phyloP scores from a whole-genome alignment of 1,284 basidiomycete species.

The Ceratobasidium sp. region DNA sequence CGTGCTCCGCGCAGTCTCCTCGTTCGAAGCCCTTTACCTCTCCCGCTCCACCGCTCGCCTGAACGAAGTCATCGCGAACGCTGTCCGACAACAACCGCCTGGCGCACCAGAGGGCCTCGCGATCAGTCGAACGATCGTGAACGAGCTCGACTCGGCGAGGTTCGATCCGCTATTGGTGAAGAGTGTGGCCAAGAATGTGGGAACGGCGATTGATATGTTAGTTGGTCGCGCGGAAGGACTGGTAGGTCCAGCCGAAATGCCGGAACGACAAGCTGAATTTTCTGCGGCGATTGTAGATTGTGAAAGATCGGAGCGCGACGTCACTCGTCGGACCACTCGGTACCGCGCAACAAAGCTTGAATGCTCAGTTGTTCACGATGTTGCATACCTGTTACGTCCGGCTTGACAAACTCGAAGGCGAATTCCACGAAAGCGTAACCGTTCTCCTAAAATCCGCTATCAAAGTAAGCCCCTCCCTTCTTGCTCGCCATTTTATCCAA shows the following conservation, averaged over 20 bases:
- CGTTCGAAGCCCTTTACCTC: conserved; percentile 87
- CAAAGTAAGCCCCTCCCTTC: conserved; percentile 61
- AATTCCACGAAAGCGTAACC: conserved; percentile 76
- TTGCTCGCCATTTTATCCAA: not conserved
- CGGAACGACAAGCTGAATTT: not conserved
- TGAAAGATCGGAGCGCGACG: conserved; percentile 81
- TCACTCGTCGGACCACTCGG: conserved; percentile 81
- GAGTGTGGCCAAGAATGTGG: conserved; percentile 80
- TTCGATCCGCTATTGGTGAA: conserved; percentile 91
- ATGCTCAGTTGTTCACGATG: conserved; percentile 81
- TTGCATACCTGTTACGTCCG: conserved; percentile 82
- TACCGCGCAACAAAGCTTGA: conserved; percentile 81
- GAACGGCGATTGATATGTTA: conserved; percentile 75
- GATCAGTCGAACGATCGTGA: conserved; percentile 81
- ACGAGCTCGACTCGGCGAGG: conserved; percentile 92
- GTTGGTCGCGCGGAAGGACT: conserved; percentile 72
- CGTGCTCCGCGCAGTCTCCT: conserved; percentile 82
- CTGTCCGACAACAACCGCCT: conserved; percentile 73
- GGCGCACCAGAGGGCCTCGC: conserved; percentile 81
- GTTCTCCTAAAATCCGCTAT: conserved; percentile 72
- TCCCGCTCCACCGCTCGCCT: conserved; percentile 84
- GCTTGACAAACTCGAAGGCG: conserved; percentile 76
- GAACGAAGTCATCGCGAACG: conserved; percentile 81
- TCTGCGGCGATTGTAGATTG: conserved; percentile 64
- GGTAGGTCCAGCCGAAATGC: conserved; percentile 63